A percentile compares a stretch with the other conserved stretches of the same genome.
phyloP scores from a whole-genome alignment of 306 rosid genomes.

The Crataegus laevigata region DNA sequence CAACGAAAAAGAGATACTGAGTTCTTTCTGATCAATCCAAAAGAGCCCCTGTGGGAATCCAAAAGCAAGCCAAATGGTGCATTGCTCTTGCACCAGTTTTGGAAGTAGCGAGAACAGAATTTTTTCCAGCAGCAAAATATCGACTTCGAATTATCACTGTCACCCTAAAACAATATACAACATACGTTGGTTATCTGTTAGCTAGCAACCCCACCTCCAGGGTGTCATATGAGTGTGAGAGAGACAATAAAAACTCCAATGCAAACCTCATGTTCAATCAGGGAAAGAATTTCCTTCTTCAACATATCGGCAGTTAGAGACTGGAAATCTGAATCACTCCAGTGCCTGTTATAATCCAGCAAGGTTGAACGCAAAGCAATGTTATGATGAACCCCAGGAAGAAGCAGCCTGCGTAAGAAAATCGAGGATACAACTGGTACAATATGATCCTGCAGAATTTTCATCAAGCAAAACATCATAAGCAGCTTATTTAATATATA shows the following conservation, averaged over 20 bases:
- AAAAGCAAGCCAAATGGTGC: slow-evolving; percentile 58
- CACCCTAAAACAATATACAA: slow-evolving; percentile 45
- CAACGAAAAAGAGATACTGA: slow-evolving; percentile 77
- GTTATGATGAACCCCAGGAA: slow-evolving; percentile 77
- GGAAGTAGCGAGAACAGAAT: slow-evolving; percentile 59
- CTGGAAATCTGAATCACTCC: slow-evolving; percentile 68
- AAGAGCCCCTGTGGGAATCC: slow-evolving; percentile 45
- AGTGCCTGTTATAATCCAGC: slow-evolving; percentile 66
- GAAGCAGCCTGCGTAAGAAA: slow-evolving; percentile 76
- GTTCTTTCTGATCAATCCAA: slow-evolving; percentile 72
- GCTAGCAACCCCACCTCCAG: neutral
- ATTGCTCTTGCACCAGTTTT: slow-evolving; percentile 85
- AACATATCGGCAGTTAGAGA: slow-evolving; percentile 72
- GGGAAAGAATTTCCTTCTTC: slow-evolving; percentile 77
- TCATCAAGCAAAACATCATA: slow-evolving; percentile 14
- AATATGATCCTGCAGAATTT: slow-evolving; percentile 42
- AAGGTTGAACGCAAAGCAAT: slow-evolving; percentile 68
- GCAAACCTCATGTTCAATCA: slow-evolving; percentile 79
- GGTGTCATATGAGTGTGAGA: neutral
- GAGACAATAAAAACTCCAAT: neutral
- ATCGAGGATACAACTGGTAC: slow-evolving; percentile 21
- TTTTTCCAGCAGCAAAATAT: slow-evolving; percentile 68
- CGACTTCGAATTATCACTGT: slow-evolving; percentile 41
- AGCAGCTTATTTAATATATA: slow-evolving; percentile 8
- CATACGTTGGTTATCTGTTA: slow-evolving; percentile 8